Evolutionary conservation across 2,329 filamentous ascomycete species (phyloP), one percentile per base, ranked within the genome.

Genomic region (Alternaria rosae): DNA sequence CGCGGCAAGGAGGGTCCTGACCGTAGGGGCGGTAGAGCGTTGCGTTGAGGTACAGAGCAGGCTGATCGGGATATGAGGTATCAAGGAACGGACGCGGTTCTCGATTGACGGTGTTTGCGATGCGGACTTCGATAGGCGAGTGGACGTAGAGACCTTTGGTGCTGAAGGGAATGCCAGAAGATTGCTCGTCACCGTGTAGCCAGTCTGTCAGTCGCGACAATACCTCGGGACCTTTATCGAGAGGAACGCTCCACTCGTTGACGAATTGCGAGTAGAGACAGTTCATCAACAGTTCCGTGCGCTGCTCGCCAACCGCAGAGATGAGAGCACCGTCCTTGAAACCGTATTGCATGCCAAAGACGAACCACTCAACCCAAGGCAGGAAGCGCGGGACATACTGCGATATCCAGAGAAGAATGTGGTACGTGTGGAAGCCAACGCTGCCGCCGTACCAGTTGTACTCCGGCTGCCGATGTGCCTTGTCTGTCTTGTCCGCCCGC

Each of bases 181-280:
- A 82, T 8, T 87, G 85, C 77, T 90, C 89, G 82, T 95, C 91
- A 17, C 87, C 86, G 53, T 92, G 91, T 55, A 99, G 85, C 95
- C 95, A 99, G 50, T 92, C 91, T 41, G 90, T 92, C 12, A 99
- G 85, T 10, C 95, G 89, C 30, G 84, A 86, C 44, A 99, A 87
- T 8, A 93, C 94, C 80, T 97, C 94, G 13, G 94, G 94, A 0
- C 95, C 95, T 69, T 91, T 91, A 66, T 88, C 84, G 1, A 99
- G 85, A 1, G 95, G 94, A 7, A 99, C 86, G 0, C 94, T 94
- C 95, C 95, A 99, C 78, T 99, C 95, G 78, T 99, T 97, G 68
- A 99, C 95, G 72, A 93, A 97, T 76, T 99, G 95, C n/a, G 92
- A 94, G 83, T 97, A 99, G 6, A 98, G 87, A 75, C 95, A 99